These are phyloP conservation scores for Priceomyces melissophilus DNA, from an alignment of 805 yeast genomes.

Conservation along the genomic window DNA sequence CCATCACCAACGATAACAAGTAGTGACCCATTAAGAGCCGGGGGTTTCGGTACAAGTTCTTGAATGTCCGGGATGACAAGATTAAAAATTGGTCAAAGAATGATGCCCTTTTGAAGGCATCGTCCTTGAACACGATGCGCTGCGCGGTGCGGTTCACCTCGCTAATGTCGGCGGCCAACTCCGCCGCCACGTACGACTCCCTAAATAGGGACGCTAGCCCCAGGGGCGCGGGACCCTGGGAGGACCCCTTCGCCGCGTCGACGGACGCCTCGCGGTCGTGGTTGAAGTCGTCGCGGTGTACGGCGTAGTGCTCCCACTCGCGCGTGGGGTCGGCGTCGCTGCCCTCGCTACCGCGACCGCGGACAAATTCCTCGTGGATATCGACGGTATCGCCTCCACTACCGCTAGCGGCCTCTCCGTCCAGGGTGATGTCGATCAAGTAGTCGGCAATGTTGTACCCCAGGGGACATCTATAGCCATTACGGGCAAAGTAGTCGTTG, in stretches of 20 bases:
- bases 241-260: slow-evolving; percentile 16
- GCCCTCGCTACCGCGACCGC: slow-evolving; percentile 5
- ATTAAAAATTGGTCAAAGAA: slow-evolving; percentile 66
- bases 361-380: slow-evolving; percentile 28
- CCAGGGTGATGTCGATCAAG: slow-evolving; percentile 85
- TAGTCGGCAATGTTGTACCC: slow-evolving; percentile 95
- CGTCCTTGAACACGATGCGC: slow-evolving; percentile 24
- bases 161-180: slow-evolving; percentile 37
- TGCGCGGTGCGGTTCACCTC: slow-evolving; percentile 21
- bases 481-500: slow-evolving; percentile 66
- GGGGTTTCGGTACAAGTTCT: slow-evolving; percentile 90
- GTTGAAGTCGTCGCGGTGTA: slow-evolving; percentile 68
- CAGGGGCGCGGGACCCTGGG: too few species aligned
- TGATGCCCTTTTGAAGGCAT: slow-evolving; percentile 49
- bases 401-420: slow-evolving; percentile 15
- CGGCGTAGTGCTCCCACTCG: slow-evolving; percentile 86
- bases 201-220: slow-evolving; percentile 28
- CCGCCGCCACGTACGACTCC: slow-evolving; percentile 40
- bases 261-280: too few species aligned
- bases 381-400: slow-evolving; percentile 10
- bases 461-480: slow-evolving; percentile 79
- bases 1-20: slow-evolving; percentile 69
- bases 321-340: slow-evolving; percentile 54
- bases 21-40: slow-evolving; percentile 83
- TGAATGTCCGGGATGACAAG: slow-evolving; percentile 82